Evolutionary conservation across 2,329 filamentous ascomycete genomes (phyloP), one percentile per base, ranked within the genome.

Genomic region (Corinectria fuckeliana): DNA sequence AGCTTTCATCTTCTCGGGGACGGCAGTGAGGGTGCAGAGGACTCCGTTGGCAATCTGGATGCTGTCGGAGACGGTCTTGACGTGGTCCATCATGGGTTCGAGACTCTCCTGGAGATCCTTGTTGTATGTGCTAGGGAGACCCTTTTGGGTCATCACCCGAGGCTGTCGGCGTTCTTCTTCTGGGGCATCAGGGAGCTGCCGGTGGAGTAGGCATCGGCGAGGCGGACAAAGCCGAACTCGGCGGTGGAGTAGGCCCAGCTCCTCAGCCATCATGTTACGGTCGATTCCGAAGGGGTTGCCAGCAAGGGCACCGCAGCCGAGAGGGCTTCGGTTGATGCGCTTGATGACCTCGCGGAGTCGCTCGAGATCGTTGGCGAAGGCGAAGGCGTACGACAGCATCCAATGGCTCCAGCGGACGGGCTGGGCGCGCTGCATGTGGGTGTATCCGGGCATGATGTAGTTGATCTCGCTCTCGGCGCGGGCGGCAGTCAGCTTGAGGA

Each of bases 41-140:
- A 96, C 89, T 54, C 93, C 91, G 21, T 90, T 91, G 25, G 91
- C 91, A 68, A 96, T 96, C 75, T 90, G 87, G 54, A 96, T 84
- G 71, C 90, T 92, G 80, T 96, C 90, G 56, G 84, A 85, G 62
- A 95, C 83, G 5, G 91, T 94, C 83, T 93, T 91, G 76, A 93
- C 85, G 74, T 89, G 86, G 75, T 96, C 91, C 48, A 96, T 85
- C 78, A 96, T 87, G n/a, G 90, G 89, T 81, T 96, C 90, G 62
- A 91, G 88, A 58, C 87, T 89, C 78, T 96, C 92, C 77, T 97
- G 92, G n/a, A 96, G 78, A 75, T 96, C 92, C 78, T 96, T 96
- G 81, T 96, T 94, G 81, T 96, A 96, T 3, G 90, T 92, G 41
- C 85, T 90, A 2, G 91, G 91, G 25, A 95, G 85, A 56, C 90